Evolutionary conservation across 371 early-diverging fungal species (phyloP), one percentile per base, ranked within the genome.

Genomic region (Mucor indicus): DNA sequence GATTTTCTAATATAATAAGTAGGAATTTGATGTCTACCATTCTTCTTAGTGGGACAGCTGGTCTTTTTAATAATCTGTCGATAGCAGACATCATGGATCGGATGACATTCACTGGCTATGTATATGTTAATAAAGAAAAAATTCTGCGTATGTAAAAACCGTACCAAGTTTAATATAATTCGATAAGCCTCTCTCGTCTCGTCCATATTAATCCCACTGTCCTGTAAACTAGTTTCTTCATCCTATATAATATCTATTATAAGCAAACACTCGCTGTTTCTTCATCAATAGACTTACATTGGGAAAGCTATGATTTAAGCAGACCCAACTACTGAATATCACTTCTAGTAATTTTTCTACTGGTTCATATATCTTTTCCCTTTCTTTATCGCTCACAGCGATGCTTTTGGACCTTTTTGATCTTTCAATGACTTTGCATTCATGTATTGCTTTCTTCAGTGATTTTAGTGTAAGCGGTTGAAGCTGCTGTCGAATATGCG

Each of bases 1-100:
- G 89, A 48, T 85, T 85, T 83, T 95, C 93, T 1, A 95, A 60
- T 24, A 95, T 70, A 17, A 94, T 87, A 44, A 94, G 62, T 17
- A 93, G 67, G 46, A 90, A 92, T 25, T 85, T 76, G 22, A 93
- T 81, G 38, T 94, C 92, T 7, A 72, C 67, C 29, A 75, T 66
- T 19, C 54, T 41, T 16, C 50, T 40, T 30, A 76, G 50, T 24
- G 77, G 85, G 66, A 87, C 67, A 29, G 89, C 84, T 15, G 93
- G 93, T 20, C 93, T 77, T 55, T 85, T 84, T 50, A 95, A 62
- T 8, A 92, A 58, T 43, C 71, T 64, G 48, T 92, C 91, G 8
- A 77, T 86, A 12, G 86, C 84, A 16, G 70, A 70, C 90, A 93
- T 90, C 82, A 92, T 83, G 10, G 82, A 73, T 21, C 85, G 80